Base-by-base conservation (phyloP, 441 rosid species). In the Mallotus japonicus region DNA sequence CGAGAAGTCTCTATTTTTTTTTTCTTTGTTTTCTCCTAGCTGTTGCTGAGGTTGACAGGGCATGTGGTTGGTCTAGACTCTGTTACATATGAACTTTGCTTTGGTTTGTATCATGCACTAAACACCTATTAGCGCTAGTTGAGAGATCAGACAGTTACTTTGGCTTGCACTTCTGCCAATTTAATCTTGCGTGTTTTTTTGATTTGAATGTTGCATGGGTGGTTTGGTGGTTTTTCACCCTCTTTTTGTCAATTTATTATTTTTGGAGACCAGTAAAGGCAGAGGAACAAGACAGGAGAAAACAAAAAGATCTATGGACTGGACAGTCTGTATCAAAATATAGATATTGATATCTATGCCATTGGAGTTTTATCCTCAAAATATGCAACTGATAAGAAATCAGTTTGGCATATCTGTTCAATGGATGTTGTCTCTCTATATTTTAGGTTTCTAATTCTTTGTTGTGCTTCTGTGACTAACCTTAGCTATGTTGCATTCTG, bases 361-460 rank as follows among this genome's bases (percentile, higher is more conserved):
- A 11, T 65, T 53, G 20, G 19, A 20, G 16, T n/a, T 37, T 66
- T 67, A 11, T n/a, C 50, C 69, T 46, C 55, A 46, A 65, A 8
- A 13, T 0, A 17, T 16, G 32, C 10, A 0, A 22, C 28, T 19
- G 22, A 46, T 58, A 24, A 58, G 56, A 70, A 70, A 46, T 70
- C 24, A 22, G 7, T 59, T 62, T 70, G 4, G 42, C 32, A 58
- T 40, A 62, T 61, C 16, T 44, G 28, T 15, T n/a, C 17, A 13
- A n/a, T 17, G 53, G 16, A 54, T 69, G 59, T 73, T 46, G 28
- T 49, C 16, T 66, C 51, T 61, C 54, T 9, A 8, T 19, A 37
- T 54, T 63, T 20, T 63, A 54, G 49, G 32, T 16, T 32, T 71
- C 58, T 64, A 28, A 46, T 47, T 56, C 65, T 50, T 65, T 65